Evolutionary conservation across 148 eudicot genomes (phyloP).

Genomic region (Camellia granthamiana): DNA sequence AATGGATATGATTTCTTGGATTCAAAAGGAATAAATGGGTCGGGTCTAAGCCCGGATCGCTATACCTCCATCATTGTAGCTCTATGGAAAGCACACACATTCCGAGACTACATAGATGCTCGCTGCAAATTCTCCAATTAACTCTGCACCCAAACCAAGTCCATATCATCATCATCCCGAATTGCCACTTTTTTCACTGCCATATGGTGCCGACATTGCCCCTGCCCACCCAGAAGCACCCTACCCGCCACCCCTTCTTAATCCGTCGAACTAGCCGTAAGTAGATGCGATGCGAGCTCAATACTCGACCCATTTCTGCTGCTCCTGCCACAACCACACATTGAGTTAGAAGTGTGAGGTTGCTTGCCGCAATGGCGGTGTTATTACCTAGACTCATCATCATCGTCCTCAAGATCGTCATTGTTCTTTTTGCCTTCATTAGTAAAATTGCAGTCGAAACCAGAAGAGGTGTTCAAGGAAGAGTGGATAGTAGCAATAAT

Average conservation of each 20-base stretch:
- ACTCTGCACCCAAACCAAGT: slow-evolving; percentile 67
- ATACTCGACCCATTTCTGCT: slow-evolving; percentile 26
- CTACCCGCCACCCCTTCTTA: slow-evolving; percentile 57
- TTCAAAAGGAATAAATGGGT: too few species aligned
- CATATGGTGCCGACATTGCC: slow-evolving; percentile 61
- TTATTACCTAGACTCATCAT: slow-evolving; percentile 18
- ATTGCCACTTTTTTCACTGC: slow-evolving; percentile 76
- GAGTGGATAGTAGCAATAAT: slow-evolving; percentile 43
- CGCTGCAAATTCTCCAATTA: slow-evolving; percentile 72
- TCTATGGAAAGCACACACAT: slow-evolving; percentile 82
- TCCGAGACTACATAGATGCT: slow-evolving; percentile 85
- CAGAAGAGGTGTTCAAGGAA: slow-evolving; percentile 10
- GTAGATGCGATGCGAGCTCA: slow-evolving; percentile 57
- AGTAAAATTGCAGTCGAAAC: slow-evolving; percentile 1
- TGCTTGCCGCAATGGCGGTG: slow-evolving; percentile 25
- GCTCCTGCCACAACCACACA: slow-evolving; percentile 11
- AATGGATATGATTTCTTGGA: too few species aligned
- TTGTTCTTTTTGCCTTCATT: slow-evolving; percentile 40
- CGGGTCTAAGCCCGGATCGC: too few species aligned
- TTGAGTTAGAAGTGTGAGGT: slow-evolving; percentile 21
- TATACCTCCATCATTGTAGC: slow-evolving; percentile 36
- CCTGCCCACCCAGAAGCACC: slow-evolving; percentile 35
- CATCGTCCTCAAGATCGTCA: slow-evolving; percentile 25
- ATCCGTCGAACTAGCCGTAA: slow-evolving; percentile 55
- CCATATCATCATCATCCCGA: slow-evolving; percentile 48